phyloP scores from a whole-genome alignment of 2,329 filamentous ascomycete species.

The Fusarium robinianum region DNA sequence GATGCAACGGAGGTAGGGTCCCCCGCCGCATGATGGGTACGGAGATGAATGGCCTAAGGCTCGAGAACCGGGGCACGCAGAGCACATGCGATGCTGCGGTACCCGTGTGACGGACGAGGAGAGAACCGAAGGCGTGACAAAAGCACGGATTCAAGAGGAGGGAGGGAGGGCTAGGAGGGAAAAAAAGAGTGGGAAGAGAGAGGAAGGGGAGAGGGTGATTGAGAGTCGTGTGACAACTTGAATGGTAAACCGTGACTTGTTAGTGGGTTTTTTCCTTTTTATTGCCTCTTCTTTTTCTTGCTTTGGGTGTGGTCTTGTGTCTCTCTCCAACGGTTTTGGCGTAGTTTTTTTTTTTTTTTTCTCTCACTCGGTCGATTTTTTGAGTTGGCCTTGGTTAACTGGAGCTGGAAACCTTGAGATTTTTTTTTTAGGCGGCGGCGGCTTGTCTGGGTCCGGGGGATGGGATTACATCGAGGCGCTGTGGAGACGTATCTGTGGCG shows the following conservation, averaged over 20 bases:
- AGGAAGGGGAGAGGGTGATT: constrained; percentile 4
- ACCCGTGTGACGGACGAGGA: constrained; percentile 27
- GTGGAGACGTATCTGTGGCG: constrained; percentile 31
- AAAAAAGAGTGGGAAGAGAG: background rate
- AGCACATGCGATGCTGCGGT: constrained; percentile 26
- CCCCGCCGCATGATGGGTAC: constrained; percentile 58
- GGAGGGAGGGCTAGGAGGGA: constrained; percentile 15
- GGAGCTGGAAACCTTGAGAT: constrained; percentile 23
- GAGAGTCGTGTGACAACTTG: constrained; percentile 32
- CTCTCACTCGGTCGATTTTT: too few species aligned
- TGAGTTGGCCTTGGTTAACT: too few species aligned
- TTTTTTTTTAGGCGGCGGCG: constrained; percentile 16
- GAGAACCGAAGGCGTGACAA: background rate
- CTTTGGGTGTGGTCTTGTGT: constrained; percentile 19
- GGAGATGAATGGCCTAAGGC: constrained; percentile 31
- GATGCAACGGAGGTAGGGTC: constrained; percentile 61
- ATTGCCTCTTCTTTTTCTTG: constrained; percentile 13
- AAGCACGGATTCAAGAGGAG: constrained; percentile 16
- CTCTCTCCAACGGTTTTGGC: constrained; percentile 7
- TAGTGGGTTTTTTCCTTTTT: constrained; percentile 14
- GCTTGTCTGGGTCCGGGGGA: constrained; percentile 11
- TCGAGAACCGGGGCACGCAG: constrained; percentile 31
- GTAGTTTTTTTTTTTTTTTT: constrained; percentile 1
- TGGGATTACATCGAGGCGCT: constrained; percentile 2
- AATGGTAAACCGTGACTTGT: constrained; percentile 15